Base-by-base conservation (phyloP, 495 filamentous ascomycete genomes). In the Aspergillus mulundensis region DNA sequence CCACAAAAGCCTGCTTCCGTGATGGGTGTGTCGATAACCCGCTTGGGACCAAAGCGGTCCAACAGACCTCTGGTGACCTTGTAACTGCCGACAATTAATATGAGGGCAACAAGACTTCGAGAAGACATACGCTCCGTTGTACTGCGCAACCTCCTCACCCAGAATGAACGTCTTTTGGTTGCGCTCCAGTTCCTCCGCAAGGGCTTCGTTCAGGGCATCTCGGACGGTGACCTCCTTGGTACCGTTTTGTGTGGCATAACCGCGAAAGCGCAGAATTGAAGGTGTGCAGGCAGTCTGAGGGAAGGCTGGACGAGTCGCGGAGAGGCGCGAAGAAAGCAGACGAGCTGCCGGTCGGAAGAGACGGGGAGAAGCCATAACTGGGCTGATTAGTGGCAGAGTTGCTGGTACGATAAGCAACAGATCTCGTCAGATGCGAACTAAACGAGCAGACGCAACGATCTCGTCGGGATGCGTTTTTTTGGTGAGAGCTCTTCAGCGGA, bases 141-240 rank as follows among this genome's bases (percentile, higher is more conserved):
- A 98, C 77, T 98, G 94, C 63, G 94, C 94, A 58, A 98, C 95
- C 78, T 98, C 94, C 79, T 98, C 94, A 53, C 94, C 94, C 61
- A 98, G 69, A 62, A 98, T 79, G 78, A 95, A 97, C 57, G 96
- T 91, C 81, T 96, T 97, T 56, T 82, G 76, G 75, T 98, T 95
- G 70, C 74, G 67, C 81, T 97, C 94, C 74, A 98, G 81, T 81
- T 98, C 94, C 79, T 98, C 94, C 24, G 92, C 89, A 71, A 98
- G 84, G 41, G 94, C 94, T 75, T 98, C 94, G 72, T 98, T 98
- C 70, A 98, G 74, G 56, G 94, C 94, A 70, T 98, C 94, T 76
- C 94, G 84, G 62, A 97, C 94, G 42, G 94, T 95, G 74, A 96
- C 90, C 66, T 98, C 89, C 79, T 96, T 97, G 57, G 64, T 56